Base-by-base conservation (phyloP, 139 green algal species). In the Micractinium conductrix region DNA sequence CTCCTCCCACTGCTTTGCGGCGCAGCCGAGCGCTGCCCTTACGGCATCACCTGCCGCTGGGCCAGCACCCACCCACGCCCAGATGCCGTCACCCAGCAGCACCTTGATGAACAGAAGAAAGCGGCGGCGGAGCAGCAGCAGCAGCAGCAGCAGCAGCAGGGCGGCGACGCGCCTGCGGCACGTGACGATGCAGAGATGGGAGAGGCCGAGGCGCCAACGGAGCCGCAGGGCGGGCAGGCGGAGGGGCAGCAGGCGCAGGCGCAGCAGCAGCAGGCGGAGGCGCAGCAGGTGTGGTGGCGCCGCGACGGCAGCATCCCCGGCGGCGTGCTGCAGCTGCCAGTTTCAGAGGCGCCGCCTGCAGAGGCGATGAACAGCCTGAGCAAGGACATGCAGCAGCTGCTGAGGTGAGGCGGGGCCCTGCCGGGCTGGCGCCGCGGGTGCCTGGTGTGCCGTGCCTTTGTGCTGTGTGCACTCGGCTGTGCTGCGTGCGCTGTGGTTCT, bases 11-110 rank as follows among this genome's bases (percentile, higher is more conserved):
- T n/a, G n/a, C n/a, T n/a, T n/a, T n/a, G n/a, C n/a, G n/a, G n/a
- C n/a, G n/a, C n/a, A 37, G 44, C 30, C 44, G 35, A 37, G 53
- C 28, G 22, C 7, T 67, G 40, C 55, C 45, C 35, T 9, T 63
- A 28, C 63, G 90, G 89, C 65, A 84, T 94, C 30, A 91, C 87
- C 1, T 96, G 93, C 63, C 91, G 91, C 65, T 96, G 91, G 89
- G 92, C 92, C 42, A 86, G 62, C n/a, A 90, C 48, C 19, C 93
- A 96, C 69, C 58, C 28, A 1, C 74, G 73, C 2, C 74, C 81
- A 0, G 90, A 93, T 58, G 37, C 74, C 3, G 53, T 87, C 6
- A 84, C 84, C 9, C n/a, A 73, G 63, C 43, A 63, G 48, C 65
- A 79, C 17, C 35, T 69, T 58, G 48, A 58, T 58, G 48, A 10